Base-by-base conservation (phyloP, 495 filamentous ascomycete genomes). In the Penicillium nucicola region DNA sequence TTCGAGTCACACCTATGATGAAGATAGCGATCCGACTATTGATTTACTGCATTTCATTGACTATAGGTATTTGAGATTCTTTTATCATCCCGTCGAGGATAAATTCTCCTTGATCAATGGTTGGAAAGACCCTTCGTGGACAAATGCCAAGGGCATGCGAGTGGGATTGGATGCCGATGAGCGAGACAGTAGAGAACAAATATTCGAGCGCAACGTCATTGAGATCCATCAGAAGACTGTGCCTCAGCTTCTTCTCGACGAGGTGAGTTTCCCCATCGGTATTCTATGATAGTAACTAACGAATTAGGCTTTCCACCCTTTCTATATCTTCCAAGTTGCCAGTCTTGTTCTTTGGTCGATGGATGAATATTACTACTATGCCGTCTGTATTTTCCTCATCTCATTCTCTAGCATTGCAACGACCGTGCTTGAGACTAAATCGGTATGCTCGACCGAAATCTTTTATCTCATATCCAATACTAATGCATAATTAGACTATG, bases 301-400 rank as follows among this genome's bases (percentile, higher is more conserved):
- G 25, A 45, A 17, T 6, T 15, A 93, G 86, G 90, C 87, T 4
- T 90, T 99, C 64, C 93, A 97, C 62, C 95, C 95, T 3, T 97
- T 99, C 71, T 99, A 97, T 61, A 85, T 97, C 31, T 99, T 99
- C 69, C 95, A 99, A 65, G 84, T 99, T 59, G 92, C 90, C 28
- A 97, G 95, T 73, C 73, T 99, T 47, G 66, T 93, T 39, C 84
- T 99, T 4, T 99, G 95, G 95, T 95, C 92, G 13, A 53, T 96
- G 23, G 95, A 99, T 60, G 74, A 92, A 56, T 99, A 99, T 60
- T 97, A 96, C 58, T 97, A 97, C 64, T 99, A 99, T 74, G 95
- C 95, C 25, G 77, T 82, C 23, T 96, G 92, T 66, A 99, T 99
- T 51, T 95, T 99, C 56, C 58, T 95, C 45, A 99, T 99, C 53